These are phyloP conservation scores for Dipteronia sinensis DNA, from an alignment of 345 rosid species.

Conservation along the genomic window DNA sequence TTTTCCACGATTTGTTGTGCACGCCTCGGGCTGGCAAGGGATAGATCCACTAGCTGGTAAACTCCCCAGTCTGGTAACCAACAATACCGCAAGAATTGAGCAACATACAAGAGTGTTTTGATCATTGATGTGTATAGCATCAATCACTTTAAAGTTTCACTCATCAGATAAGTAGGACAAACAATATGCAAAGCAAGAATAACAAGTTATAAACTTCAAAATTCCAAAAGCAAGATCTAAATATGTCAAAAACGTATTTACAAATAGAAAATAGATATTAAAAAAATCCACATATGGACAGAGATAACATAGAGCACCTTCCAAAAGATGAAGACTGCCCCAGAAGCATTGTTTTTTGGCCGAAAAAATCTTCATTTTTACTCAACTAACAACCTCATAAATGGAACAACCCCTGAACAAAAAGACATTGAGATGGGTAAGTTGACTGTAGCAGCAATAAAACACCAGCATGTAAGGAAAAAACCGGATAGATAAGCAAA, in stretches of 20 bases:
- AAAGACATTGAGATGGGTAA: background rate
- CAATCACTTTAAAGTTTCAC: background rate
- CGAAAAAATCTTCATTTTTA: background rate
- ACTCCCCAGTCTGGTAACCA: background rate
- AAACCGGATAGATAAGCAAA: background rate
- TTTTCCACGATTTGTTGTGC: no score
- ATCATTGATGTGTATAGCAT: background rate
- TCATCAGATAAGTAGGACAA: slow-evolving; percentile 3
- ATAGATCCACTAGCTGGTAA: background rate
- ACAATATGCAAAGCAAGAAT: background rate
- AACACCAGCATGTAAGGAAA: background rate
- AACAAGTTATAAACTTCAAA: background rate
- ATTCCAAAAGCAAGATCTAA: background rate
- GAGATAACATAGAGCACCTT: background rate
- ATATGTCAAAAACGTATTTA: no score
- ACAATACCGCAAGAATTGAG: background rate
- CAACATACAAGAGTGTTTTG: background rate
- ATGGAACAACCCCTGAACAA: background rate
- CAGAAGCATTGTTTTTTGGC: background rate
- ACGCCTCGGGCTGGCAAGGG: background rate
- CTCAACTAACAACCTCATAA: background rate
- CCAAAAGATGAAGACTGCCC: slow-evolving; percentile 14
- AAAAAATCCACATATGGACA: background rate
- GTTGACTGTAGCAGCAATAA: background rate
- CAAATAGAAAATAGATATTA: no score